These are phyloP conservation scores for Cystobasidium tubakii DNA, from an alignment of 768 basidiomycete genomes.

Conservation along the genomic window DNA sequence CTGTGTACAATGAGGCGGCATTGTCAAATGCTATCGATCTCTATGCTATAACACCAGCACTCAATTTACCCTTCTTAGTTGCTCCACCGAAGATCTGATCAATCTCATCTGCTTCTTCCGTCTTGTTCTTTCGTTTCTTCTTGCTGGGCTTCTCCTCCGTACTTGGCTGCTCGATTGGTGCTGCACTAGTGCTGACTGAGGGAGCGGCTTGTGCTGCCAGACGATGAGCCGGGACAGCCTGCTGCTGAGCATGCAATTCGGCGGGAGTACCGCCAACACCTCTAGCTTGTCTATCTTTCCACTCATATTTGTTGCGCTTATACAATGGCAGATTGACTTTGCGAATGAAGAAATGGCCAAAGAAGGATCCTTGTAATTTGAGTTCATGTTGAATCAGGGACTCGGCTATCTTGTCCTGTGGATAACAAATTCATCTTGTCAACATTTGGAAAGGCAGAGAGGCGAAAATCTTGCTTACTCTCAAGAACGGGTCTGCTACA, in stretches of 20 bases:
- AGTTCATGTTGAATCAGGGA: constrained; percentile 69
- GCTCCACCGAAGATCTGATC: constrained; percentile 45
- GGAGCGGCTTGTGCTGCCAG: constrained; percentile 23
- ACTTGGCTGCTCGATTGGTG: background rate
- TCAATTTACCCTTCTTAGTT: constrained; percentile 17
- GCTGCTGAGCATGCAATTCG: constrained; percentile 20
- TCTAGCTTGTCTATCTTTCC: constrained; percentile 56
- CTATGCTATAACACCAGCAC: background rate
- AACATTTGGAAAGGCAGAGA: constrained; percentile 3
- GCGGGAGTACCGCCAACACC: constrained; percentile 29
- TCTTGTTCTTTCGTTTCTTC: constrained; percentile 42
- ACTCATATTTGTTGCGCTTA: constrained; percentile 71
- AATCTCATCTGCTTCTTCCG: constrained; percentile 46
- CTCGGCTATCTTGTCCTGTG: constrained; percentile 82
- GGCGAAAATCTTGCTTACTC: constrained; percentile 55
- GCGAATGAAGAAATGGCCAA: constrained; percentile 78
- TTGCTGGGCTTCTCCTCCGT: background rate
- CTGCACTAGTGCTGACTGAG: background rate
- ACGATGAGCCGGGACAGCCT: background rate
- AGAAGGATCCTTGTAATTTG: constrained; percentile 67
- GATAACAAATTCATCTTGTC: no score
- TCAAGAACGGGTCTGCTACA: constrained; percentile 83
- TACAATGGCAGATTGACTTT: constrained; percentile 72
- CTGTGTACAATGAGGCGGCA: background rate
- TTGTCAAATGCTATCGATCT: no score